phyloP scores from a whole-genome alignment of 2,329 filamentous ascomycete species.

The Penicillium sp. region DNA sequence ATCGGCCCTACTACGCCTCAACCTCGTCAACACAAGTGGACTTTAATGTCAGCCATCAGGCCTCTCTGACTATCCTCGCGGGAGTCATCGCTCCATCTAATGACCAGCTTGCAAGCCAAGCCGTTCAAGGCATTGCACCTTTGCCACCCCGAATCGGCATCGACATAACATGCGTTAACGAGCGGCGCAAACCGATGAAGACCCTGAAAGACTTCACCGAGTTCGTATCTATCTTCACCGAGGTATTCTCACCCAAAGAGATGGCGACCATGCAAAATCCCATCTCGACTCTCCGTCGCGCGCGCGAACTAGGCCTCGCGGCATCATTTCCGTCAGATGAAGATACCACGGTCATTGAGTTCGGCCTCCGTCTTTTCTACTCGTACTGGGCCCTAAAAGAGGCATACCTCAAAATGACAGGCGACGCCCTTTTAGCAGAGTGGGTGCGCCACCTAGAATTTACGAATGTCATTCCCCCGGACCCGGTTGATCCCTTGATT shows the following conservation, averaged over 20 bases:
- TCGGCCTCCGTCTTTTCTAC: slow-evolving; percentile 63
- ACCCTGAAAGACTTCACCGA: slow-evolving; percentile 53
- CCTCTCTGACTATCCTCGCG: slow-evolving; percentile 61
- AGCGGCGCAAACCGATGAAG: slow-evolving; percentile 39
- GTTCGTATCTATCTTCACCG: slow-evolving; percentile 62
- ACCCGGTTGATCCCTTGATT: slow-evolving; percentile 16
- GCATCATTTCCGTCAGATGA: slow-evolving; percentile 6
- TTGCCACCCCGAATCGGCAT: slow-evolving; percentile 53
- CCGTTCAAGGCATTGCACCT: not conserved
- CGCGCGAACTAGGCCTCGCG: slow-evolving; percentile 15
- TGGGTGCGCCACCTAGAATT: slow-evolving; percentile 66
- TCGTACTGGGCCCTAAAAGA: slow-evolving; percentile 67
- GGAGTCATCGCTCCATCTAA: slow-evolving; percentile 43
- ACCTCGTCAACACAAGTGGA: slow-evolving; percentile 53
- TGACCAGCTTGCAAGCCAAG: slow-evolving; percentile 4
- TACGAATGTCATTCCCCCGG: slow-evolving; percentile 56
- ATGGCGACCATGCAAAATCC: slow-evolving; percentile 57
- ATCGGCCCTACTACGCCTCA: slow-evolving; percentile 52
- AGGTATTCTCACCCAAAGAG: slow-evolving; percentile 61
- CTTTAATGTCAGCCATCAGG: slow-evolving; percentile 68
- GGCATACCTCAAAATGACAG: slow-evolving; percentile 67
- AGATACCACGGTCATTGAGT: slow-evolving; percentile 44
- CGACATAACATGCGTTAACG: slow-evolving; percentile 65
- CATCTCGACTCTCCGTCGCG: slow-evolving; percentile 11
- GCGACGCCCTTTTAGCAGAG: slow-evolving; percentile 62